A percentile compares a stretch with the other conserved stretches of the same genome.
These are phyloP conservation scores for Solanum paucissectum DNA, from an alignment of 257 asterid species.

Conservation along the genomic window DNA sequence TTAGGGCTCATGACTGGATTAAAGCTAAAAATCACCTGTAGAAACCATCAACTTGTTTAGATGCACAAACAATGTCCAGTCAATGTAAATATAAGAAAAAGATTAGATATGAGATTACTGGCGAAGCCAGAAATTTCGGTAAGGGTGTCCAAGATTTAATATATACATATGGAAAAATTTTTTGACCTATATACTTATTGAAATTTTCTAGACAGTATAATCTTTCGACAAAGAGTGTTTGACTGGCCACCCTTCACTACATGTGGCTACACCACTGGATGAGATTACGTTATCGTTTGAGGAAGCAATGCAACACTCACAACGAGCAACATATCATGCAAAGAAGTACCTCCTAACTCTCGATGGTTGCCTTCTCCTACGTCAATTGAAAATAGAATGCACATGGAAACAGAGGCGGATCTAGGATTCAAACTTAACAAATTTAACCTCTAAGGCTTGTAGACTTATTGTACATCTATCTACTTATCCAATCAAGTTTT, in stretches of 20 bases:
- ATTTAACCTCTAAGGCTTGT: not conserved
- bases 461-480: not conserved
- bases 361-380: not conserved
- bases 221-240: not conserved
- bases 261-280: not conserved
- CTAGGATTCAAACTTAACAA: not conserved
- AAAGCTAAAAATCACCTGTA: not conserved
- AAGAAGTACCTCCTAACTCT: not conserved
- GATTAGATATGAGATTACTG: not conserved
- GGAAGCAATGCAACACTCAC: not conserved
- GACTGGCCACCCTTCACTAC: not conserved
- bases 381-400: not conserved
- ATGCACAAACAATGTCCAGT: not conserved
- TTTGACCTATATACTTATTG: not conserved
- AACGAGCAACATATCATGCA: not conserved
- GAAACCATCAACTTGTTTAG: not conserved
- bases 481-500: no score
- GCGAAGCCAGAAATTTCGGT: not conserved
- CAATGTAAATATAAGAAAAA: not conserved
- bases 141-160: not conserved
- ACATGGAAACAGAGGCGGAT: not conserved
- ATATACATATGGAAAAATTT: no score
- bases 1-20: conserved; percentile 31
- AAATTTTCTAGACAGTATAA: not conserved
- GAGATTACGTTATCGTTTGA: not conserved